Conservation (phyloP, 345 rosid genomes). For the Citrus hindsii region DNA sequence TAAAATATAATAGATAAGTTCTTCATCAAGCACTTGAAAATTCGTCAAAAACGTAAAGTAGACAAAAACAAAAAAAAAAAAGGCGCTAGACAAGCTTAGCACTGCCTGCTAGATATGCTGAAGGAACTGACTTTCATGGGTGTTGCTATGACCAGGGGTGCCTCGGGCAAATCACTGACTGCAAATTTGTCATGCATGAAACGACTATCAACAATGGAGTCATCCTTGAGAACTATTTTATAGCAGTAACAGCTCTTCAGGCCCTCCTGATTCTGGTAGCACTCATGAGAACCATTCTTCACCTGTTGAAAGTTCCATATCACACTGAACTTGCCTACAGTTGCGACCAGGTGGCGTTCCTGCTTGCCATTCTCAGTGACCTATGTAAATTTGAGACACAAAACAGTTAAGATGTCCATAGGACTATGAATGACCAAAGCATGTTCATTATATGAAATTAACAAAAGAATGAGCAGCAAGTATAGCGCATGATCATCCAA, state of each 20-base stretch:
- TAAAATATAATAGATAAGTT: slow-evolving; percentile 11
- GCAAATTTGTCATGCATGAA: slow-evolving; percentile 99
- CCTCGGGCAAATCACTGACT: slow-evolving; percentile 88
- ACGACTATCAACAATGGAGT: slow-evolving; percentile 90
- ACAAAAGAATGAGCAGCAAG: background rate
- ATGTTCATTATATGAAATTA: background rate
- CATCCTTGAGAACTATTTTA: slow-evolving; percentile 83
- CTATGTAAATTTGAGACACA: slow-evolving; percentile 27
- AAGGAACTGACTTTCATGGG: slow-evolving; percentile 95
- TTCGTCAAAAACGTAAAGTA: slow-evolving; percentile 7
- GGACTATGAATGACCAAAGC: background rate
- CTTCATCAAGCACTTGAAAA: slow-evolving; percentile 6
- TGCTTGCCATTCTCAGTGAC: slow-evolving; percentile 84
- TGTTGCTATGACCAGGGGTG: slow-evolving; percentile 96
- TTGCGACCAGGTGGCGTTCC: slow-evolving; percentile 91
- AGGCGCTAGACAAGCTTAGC: slow-evolving; percentile 9
- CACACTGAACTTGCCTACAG: slow-evolving; percentile 95
- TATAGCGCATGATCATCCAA: background rate
- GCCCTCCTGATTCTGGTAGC: slow-evolving; percentile 74
- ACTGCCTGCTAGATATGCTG: slow-evolving; percentile 85
- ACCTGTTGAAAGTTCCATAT: slow-evolving; percentile 86
- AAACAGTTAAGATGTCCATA: background rate
- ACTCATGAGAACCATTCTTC: slow-evolving; percentile 73
- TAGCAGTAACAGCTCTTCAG: slow-evolving; percentile 90
- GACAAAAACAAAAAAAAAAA: background rate